These are phyloP conservation scores for Senna siamea DNA, from an alignment of 306 rosid species.

Conservation along the genomic window DNA sequence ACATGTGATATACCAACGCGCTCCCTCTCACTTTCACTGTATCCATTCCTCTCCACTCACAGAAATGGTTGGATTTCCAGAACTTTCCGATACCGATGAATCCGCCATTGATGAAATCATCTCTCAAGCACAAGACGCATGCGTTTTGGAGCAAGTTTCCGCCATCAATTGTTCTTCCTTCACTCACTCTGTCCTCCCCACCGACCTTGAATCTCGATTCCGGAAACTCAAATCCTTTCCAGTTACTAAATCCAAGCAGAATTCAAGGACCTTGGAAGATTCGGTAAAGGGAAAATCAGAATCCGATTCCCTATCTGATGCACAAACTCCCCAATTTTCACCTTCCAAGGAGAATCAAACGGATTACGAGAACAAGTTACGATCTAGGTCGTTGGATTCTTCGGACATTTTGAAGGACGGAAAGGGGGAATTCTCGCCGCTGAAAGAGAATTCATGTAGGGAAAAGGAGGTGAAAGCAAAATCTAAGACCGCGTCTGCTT, in stretches of 20 bases:
- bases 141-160: constrained; percentile 71
- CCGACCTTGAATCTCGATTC: constrained; percentile 83
- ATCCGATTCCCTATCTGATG: constrained; percentile 1
- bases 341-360: constrained; percentile 39
- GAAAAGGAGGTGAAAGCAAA: constrained; percentile 32
- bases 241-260: constrained; percentile 31
- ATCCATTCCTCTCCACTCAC: background rate
- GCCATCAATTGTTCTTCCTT: constrained; percentile 75
- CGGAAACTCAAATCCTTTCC: constrained; percentile 82
- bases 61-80: constrained; percentile 60
- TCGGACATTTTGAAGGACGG: too few species aligned
- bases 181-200: constrained; percentile 63
- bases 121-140: constrained; percentile 69
- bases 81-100: constrained; percentile 63
- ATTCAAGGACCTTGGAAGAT: constrained; percentile 1
- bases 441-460: background rate
- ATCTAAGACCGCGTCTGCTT: constrained; percentile 40
- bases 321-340: constrained; percentile 34
- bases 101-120: constrained; percentile 71
- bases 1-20: background rate
- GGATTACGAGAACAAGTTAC: constrained; percentile 11
- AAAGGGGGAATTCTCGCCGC: constrained; percentile 5
- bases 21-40: background rate
- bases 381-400: constrained; percentile 36
- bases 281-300: constrained; percentile 12